Conservation (phyloP, 441 rosid species). For the Cnidoscolus chayamansa region DNA sequence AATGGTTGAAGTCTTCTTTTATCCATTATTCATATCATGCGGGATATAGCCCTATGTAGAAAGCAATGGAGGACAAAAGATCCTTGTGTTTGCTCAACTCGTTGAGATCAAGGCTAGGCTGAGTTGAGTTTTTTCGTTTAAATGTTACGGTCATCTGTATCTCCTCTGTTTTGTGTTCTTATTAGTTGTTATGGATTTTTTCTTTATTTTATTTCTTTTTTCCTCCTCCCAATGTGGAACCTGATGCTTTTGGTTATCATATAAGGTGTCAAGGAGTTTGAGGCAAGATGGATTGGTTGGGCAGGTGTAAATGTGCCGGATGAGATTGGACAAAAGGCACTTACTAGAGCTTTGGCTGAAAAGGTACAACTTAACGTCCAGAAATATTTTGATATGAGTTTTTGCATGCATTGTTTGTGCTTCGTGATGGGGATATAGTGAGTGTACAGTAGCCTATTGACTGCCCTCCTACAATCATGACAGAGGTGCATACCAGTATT, state of each 20-base stretch:
- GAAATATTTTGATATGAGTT: constrained; percentile 2
- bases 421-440: not conserved
- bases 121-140: not conserved
- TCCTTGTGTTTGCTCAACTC: not conserved
- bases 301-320: constrained; percentile 99
- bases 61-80: not conserved
- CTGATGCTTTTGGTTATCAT: constrained; percentile 35
- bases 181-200: not conserved
- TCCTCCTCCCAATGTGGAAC: constrained; percentile 20
- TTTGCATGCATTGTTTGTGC: not conserved
- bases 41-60: not conserved
- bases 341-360: constrained; percentile 89
- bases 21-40: not conserved
- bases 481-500: constrained; percentile 99
- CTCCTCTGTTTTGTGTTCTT: not conserved
- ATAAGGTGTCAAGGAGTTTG: constrained; percentile 93
- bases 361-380: constrained; percentile 45
- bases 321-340: constrained; percentile 87
- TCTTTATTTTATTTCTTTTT: constrained; percentile 8
- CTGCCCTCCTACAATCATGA: constrained; percentile 9
- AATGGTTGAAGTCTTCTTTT: constrained; percentile 42
- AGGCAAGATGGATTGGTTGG: constrained; percentile 99
- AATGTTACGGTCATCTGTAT: not conserved
- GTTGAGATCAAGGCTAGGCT: not conserved
- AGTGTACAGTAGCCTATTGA: not conserved